phyloP scores from a whole-genome alignment of 2,329 filamentous ascomycete genomes.

The Anthostomella pinea region DNA sequence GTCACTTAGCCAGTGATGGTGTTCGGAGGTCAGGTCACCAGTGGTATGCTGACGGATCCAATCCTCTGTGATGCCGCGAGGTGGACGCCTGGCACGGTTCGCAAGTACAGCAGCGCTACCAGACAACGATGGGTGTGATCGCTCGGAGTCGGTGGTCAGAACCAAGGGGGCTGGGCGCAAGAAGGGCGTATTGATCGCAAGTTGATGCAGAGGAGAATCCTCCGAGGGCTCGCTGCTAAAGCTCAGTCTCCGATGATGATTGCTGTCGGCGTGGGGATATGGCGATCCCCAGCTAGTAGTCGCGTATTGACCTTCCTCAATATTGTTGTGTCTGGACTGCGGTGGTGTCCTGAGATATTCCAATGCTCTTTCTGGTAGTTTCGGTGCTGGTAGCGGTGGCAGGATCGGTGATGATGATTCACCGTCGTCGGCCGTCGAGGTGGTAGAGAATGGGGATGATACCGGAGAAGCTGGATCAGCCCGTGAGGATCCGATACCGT shows the following conservation, averaged over 20 bases:
- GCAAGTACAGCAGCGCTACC: slow-evolving; percentile 60
- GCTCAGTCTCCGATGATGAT: slow-evolving; percentile 48
- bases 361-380: slow-evolving; percentile 53
- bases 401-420: slow-evolving; percentile 54
- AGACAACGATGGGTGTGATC: slow-evolving; percentile 32
- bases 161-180: slow-evolving; percentile 53
- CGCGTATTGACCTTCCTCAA: slow-evolving; percentile 46
- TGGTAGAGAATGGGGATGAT: slow-evolving; percentile 60
- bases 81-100: slow-evolving; percentile 58
- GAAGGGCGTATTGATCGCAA: slow-evolving; percentile 62
- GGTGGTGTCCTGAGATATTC: slow-evolving; percentile 53
- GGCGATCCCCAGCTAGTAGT: slow-evolving; percentile 92
- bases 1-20: slow-evolving; percentile 82
- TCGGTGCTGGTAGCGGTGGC: slow-evolving; percentile 57
- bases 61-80: slow-evolving; percentile 70
- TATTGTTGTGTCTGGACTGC: slow-evolving; percentile 26
- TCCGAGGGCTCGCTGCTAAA: slow-evolving; percentile 59
- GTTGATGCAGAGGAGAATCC: slow-evolving; percentile 58
- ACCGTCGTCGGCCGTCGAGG: slow-evolving; percentile 57
- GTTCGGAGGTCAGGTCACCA: slow-evolving; percentile 65
- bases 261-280: slow-evolving; percentile 65
- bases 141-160: slow-evolving; percentile 36
- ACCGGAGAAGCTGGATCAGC: slow-evolving; percentile 38
- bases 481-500: slow-evolving; percentile 44
- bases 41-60: slow-evolving; percentile 85